phyloP scores from a whole-genome alignment of 108 stramenopile genomes.

The Pseudonitzschia multistriata region DNA sequence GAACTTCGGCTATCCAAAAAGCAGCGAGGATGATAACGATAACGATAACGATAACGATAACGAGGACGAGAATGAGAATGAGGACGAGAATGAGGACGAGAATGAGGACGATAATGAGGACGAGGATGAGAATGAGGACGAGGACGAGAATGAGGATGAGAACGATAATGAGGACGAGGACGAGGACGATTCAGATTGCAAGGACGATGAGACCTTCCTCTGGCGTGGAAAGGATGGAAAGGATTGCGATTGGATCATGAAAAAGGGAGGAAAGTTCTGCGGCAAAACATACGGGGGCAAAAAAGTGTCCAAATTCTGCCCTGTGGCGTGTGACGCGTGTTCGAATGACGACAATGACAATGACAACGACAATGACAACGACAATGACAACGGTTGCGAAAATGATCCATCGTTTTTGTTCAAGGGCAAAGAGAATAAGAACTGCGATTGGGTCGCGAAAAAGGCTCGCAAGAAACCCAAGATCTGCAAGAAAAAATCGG shows the following conservation, averaged over 20 bases:
- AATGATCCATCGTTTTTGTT: neutral
- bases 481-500: neutral
- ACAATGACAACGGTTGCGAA: neutral
- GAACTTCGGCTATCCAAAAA: neutral
- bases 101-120: neutral
- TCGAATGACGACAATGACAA: neutral
- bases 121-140: neutral
- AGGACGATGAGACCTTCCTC: neutral
- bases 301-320: neutral
- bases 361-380: neutral
- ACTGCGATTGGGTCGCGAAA: slow-evolving; percentile 2
- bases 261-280: neutral
- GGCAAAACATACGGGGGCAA: neutral
- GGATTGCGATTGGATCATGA: slow-evolving; percentile 1
- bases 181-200: neutral
- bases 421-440: neutral
- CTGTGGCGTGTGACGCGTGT: neutral
- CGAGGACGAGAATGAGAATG: neutral
- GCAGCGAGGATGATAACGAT: no score
- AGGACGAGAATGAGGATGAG: neutral
- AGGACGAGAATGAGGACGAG: neutral
- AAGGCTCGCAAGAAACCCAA: neutral
- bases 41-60: neutral
- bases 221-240: neutral
- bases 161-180: neutral